Percentiles rank a stretch among this genome's conserved stretches.
Conservation (phyloP, 1,284 basidiomycete genomes). For the Singerocomus inundabilis region DNA sequence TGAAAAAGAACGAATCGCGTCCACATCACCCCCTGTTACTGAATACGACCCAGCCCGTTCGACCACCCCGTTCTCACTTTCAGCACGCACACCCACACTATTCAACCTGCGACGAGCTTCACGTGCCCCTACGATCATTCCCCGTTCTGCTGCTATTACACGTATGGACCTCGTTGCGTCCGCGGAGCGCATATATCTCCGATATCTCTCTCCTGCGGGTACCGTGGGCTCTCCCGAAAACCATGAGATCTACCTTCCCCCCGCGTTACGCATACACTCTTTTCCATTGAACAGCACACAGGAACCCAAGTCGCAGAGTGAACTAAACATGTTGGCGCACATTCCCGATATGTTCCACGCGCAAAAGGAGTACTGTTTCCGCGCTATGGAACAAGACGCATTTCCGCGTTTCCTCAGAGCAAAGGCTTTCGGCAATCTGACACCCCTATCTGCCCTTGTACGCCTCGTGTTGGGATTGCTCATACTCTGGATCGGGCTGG, state of each 20-base stretch:
- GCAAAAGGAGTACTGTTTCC: slow-evolving; percentile 97
- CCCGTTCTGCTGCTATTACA: slow-evolving; percentile 86
- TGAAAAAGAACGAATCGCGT: slow-evolving; percentile 49
- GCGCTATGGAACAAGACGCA: slow-evolving; percentile 96
- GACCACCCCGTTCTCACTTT: slow-evolving; percentile 76
- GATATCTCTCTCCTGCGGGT: slow-evolving; percentile 81
- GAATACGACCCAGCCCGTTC: slow-evolving; percentile 56
- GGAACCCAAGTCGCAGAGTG: slow-evolving; percentile 69
- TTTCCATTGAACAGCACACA: slow-evolving; percentile 71
- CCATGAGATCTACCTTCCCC: slow-evolving; percentile 95
- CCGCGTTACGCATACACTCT: slow-evolving; percentile 75
- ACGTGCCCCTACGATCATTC: slow-evolving; percentile 84
- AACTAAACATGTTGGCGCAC: slow-evolving; percentile 78
- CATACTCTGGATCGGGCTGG: slow-evolving; percentile 89
- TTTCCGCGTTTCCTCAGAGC: slow-evolving; percentile 94
- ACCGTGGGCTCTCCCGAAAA: slow-evolving; percentile 66
- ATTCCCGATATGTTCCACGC: slow-evolving; percentile 97
- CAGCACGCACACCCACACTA: slow-evolving; percentile 67
- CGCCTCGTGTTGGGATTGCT: slow-evolving; percentile 83
- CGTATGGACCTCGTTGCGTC: slow-evolving; percentile 87
- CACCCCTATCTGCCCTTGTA: slow-evolving; percentile 84
- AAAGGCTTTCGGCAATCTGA: slow-evolving; percentile 97
- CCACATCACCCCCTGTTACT: slow-evolving; percentile 43
- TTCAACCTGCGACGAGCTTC: slow-evolving; percentile 72
- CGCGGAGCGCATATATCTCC: slow-evolving; percentile 93